Base-by-base conservation (phyloP, 768 basidiomycete species). In the Kwoniella europaea region DNA sequence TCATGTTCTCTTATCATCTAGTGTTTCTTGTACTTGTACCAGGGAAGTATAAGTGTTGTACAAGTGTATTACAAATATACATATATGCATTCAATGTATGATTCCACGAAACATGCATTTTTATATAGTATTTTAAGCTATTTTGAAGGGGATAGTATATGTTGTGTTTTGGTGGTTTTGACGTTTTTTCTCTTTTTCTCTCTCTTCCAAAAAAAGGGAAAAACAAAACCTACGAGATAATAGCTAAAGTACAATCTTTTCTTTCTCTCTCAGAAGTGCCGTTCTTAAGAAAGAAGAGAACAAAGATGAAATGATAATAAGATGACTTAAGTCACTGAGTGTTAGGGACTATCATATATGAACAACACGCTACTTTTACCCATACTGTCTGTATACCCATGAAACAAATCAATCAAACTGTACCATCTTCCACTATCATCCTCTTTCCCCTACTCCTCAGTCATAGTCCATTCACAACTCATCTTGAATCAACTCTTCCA, bases 401-500 rank as follows among this genome's bases (percentile, higher is more conserved):
- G 7, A 35, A 35, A 9, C 35, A 35, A 35, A 35, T 35, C 29
- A 13, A 50, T 15, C 46, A 46, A 46, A 46, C 16, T 18, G 16
- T 3, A 46, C 13, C 44, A 10, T 50, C 46, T 42, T 35, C 59
- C 59, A 27, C 59, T 44, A 44, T n/a, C 13, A 24, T 24, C 54
- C 24, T 55, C 24, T 55, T 9, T 3, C 27, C 27, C 57, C 7
- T 35, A 35, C 35, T 35, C 35, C 35, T 7, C 35, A 35, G 35
- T 7, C 35, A 35, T 35, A 35, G 35, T 35, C 35, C 35, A 7
- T 35, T 35, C 35, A 35, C 35, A 35, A 7, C 35, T 35, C 6
- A 6, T 35, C 7, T 35, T 0, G 0, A 22, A 42, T 43, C 15
- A 74, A 35, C 63, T 69, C 62, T 74, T 79, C 79, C 79, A 80